Base-by-base conservation (phyloP, 768 basidiomycete species). In the Trametes villosa region DNA sequence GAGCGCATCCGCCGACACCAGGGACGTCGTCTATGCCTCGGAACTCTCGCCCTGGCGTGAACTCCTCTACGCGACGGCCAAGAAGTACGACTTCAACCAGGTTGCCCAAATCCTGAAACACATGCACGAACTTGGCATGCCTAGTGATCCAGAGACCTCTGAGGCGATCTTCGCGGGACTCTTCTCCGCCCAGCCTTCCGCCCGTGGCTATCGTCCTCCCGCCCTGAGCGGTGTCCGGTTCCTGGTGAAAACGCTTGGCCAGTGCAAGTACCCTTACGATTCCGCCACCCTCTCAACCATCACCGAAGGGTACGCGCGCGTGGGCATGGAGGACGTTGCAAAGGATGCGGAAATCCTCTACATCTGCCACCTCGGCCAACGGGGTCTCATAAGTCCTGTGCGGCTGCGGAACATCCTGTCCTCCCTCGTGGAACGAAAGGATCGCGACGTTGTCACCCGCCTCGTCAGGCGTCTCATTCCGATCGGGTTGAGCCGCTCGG, bases 401-500 rank as follows among this genome's bases (percentile, higher is more conserved):
- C 36, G 27, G 8, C 24, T 47, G 46, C 50, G 36, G 24, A 15
- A 30, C 3, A 31, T 55, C 13, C 42, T 62, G 6, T 49, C 34
- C 1, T n/a, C 42, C 17, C 12, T 55, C 2, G 53, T 53, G 15
- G 12, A 9, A 1, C 45, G 40, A 2, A 22, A 40, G n/a, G 20
- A 9, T 33, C 53, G 46, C 30, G 18, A 42, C 7, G 9, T 4
- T 13, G 30, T 50, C 27, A 20, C 18, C 24, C 59, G 40, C 13
- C 22, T 30, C 3, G 30, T n/a, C 44, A 22, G 38, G 30, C 46
- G 48, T 9, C 59, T 62, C 41, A 33, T 33, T 13, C 17, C 18
- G 29, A 24, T 74, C 46, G 72, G 75, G 62, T 72, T 83, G 60
- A 66, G 73, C 48, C 53, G 72, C 12, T 66, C 49, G 38, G 66